Evolutionary conservation across 768 basidiomycete genomes (phyloP), one percentile per base, ranked within the genome.

Genomic region (Trametes punicea): DNA sequence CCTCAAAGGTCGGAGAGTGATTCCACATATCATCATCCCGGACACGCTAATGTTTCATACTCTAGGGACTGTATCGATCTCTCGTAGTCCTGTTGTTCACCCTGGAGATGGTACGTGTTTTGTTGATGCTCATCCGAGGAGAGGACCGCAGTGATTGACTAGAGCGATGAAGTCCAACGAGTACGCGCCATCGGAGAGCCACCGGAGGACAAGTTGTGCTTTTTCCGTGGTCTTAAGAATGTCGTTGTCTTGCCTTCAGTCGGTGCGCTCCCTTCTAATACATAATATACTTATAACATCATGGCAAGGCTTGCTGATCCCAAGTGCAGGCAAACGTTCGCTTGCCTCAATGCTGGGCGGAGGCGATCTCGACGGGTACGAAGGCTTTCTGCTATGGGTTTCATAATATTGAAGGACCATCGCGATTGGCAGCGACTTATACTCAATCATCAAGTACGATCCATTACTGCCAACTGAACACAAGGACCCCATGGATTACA

Each of bases 291-390:
- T 39, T 30, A 27, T 26, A 18, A 29, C 31, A 18, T 20, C 30
- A 30, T 13, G 8, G 7, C 27, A 25, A 15, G 11, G 30, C 18
- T 31, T 55, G 36, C 9, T 29, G 11, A 27, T n/a, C 44, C 2
- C 13, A 18, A 16, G 20, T 29, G 3, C 60, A 88, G 86, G 85
- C 5, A 54, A 62, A 1, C 79, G 86, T 33, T 85, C 88, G 0
- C 64, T 90, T 38, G 79, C 89, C 9, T 88, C 86, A 2, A 82
- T 79, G 57, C 75, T 90, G 15, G 85, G 79, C 9, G 88, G 88
- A 31, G 89, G 89, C 0, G 89, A 91, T 71, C 71, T 90, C n/a
- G 89, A 90, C 54, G 89, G 89, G 87, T 88, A 67, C 61, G 11
- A 8, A 9, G 74, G 20, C 21, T 9, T 30, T 30, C 25, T 27